Conservation (phyloP, 2,329 filamentous ascomycete species). For the Neoascochyta sp. region DNA sequence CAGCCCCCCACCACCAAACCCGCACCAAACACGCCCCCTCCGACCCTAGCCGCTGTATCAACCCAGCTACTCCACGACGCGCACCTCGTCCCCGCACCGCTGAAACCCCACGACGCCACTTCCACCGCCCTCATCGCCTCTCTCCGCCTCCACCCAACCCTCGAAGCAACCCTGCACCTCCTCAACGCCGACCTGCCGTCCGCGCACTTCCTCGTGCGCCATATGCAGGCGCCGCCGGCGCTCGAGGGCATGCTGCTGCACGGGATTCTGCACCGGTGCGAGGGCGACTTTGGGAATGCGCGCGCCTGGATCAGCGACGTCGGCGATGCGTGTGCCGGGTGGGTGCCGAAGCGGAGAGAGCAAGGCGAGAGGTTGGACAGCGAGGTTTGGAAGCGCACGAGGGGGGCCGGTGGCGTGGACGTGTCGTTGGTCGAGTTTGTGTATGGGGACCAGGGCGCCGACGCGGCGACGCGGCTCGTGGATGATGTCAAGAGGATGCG, state of each 20-base stretch:
- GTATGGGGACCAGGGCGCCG: slow-evolving; percentile 16
- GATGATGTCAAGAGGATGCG: slow-evolving; percentile 31
- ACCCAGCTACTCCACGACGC: slow-evolving; percentile 12
- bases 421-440: slow-evolving; percentile 14
- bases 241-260: slow-evolving; percentile 53
- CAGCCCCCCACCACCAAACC: slow-evolving; percentile 1
- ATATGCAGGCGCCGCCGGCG: slow-evolving; percentile 50
- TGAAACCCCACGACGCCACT: slow-evolving; percentile 7
- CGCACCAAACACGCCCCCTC: slow-evolving; percentile 1
- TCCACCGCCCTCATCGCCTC: slow-evolving; percentile 20
- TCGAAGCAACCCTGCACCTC: slow-evolving; percentile 52
- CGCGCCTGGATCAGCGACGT: slow-evolving; percentile 50
- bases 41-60: slow-evolving; percentile 7
- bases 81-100: slow-evolving; percentile 11
- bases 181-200: slow-evolving; percentile 50
- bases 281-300: slow-evolving; percentile 51
- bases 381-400: slow-evolving; percentile 4
- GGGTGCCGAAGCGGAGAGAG: slow-evolving; percentile 18
- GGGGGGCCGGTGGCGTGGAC: slow-evolving; percentile 5
- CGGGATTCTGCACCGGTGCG: slow-evolving; percentile 49
- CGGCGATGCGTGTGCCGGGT: slow-evolving; percentile 33
- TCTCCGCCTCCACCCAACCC: slow-evolving; percentile 44
- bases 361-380: slow-evolving; percentile 13
- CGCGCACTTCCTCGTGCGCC: slow-evolving; percentile 52
- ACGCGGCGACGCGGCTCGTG: slow-evolving; percentile 24